Evolutionary conservation across 1,284 basidiomycete genomes (phyloP).

Genomic region (Cryptococcus hybrid): DNA sequence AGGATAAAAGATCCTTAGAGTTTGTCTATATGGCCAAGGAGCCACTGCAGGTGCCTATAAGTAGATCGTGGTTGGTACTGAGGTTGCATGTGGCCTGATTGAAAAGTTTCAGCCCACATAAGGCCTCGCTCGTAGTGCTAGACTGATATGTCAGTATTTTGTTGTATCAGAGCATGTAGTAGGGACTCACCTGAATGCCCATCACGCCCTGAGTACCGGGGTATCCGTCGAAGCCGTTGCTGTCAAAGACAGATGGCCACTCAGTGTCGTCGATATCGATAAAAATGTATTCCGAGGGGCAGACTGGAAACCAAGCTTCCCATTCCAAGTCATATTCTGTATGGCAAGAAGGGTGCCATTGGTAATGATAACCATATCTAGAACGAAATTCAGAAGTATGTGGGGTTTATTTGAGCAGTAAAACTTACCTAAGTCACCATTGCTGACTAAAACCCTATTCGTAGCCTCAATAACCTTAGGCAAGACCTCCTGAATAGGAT

Average conservation of each 20-base stretch:
- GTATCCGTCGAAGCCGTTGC: slow-evolving; percentile 3
- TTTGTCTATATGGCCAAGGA: slow-evolving; percentile 16
- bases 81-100: slow-evolving; percentile 23
- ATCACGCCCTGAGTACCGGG: slow-evolving; percentile 16
- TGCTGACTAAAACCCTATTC: slow-evolving; percentile 64
- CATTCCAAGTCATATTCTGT: slow-evolving; percentile 42
- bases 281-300: slow-evolving; percentile 8
- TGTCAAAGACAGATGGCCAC: slow-evolving; percentile 4
- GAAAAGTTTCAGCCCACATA: slow-evolving; percentile 21
- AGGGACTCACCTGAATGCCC: slow-evolving; percentile 15
- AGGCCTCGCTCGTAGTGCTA: slow-evolving; percentile 26
- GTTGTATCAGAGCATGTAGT: neutral
- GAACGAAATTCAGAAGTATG: neutral
- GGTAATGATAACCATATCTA: slow-evolving; percentile 31
- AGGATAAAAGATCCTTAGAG: slow-evolving; percentile 1
- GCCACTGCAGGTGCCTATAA: slow-evolving; percentile 20
- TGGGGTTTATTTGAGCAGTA: neutral
- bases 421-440: slow-evolving; percentile 54
- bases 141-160: neutral
- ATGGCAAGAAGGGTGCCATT: slow-evolving; percentile 33
- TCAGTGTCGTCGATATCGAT: slow-evolving; percentile 6
- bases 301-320: slow-evolving; percentile 24
- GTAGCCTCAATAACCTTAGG: slow-evolving; percentile 58
- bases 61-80: slow-evolving; percentile 16
- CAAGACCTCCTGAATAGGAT: slow-evolving; percentile 48